Conservation (phyloP, 805 yeast species). For the Pachysolen tannophilus region DNA sequence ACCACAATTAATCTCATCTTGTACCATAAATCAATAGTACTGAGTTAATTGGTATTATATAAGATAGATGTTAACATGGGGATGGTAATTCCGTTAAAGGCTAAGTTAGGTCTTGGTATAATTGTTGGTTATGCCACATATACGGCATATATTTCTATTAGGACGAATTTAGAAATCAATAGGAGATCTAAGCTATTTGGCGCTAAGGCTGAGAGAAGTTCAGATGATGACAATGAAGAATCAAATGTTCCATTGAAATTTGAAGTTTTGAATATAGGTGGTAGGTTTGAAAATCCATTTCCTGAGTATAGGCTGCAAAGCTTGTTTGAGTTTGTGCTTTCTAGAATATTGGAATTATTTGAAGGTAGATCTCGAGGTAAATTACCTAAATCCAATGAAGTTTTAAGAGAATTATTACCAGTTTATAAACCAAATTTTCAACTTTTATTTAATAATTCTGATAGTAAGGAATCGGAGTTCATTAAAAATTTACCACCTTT, state of each 20-base stretch:
- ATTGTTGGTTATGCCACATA: conserved; percentile 53
- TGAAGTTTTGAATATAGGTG: conserved; percentile 47
- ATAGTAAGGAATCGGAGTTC: conserved; percentile 13
- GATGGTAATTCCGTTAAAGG: conserved; percentile 16
- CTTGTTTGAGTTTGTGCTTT: conserved; percentile 70
- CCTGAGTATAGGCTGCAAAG: conserved; percentile 87
- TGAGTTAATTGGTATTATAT: too few species aligned
- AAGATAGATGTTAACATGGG: neutral
- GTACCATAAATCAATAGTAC: too few species aligned
- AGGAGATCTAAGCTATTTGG: conserved; percentile 25
- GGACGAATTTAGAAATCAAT: conserved; percentile 47
- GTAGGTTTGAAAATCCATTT: conserved; percentile 87
- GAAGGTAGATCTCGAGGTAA: conserved; percentile 54
- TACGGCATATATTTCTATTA: conserved; percentile 50
- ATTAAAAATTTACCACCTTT: conserved; percentile 23
- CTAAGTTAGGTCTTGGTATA: conserved; percentile 34
- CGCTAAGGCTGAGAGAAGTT: conserved; percentile 7
- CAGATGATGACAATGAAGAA: conserved; percentile 1
- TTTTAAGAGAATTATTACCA: conserved; percentile 52
- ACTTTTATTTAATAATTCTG: conserved; percentile 20
- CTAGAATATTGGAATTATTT: conserved; percentile 64
- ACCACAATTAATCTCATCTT: too few species aligned
- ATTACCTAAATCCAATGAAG: conserved; percentile 38
- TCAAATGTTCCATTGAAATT: conserved; percentile 25
- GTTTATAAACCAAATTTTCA: conserved; percentile 48